Conservation (phyloP, 176 grass and related monocot genomes). For the Pontederia paniculata region DNA sequence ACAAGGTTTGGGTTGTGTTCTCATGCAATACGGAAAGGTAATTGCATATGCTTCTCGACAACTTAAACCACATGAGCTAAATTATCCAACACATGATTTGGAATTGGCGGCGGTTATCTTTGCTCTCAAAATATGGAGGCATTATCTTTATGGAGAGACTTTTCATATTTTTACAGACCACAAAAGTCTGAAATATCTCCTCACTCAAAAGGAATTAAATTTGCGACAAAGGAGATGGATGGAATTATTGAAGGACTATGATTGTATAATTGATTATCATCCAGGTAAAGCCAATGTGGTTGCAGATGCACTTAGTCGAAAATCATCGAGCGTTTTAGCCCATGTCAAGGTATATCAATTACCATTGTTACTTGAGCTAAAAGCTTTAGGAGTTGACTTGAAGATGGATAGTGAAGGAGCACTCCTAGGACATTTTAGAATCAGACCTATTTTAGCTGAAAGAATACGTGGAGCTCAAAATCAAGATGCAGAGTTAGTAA, state of each 20-base stretch:
- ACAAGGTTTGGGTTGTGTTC: not conserved
- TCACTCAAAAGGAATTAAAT: not conserved
- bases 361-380: not conserved
- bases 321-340: not conserved
- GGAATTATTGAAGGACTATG: not conserved
- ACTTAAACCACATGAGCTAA: not conserved
- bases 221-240: not conserved
- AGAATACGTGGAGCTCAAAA: not conserved
- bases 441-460: not conserved
- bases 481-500: not conserved
- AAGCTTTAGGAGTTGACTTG: not conserved
- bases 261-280: not conserved
- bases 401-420: not conserved
- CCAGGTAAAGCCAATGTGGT: slow-evolving; percentile 4
- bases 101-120: not conserved
- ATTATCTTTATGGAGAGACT: not conserved
- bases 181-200: slow-evolving; percentile 11
- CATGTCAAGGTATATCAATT: not conserved
- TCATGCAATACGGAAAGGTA: not conserved
- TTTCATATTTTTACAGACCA: not conserved
- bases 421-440: not conserved
- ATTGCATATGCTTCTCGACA: not conserved
- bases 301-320: not conserved
- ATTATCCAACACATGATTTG: not conserved
- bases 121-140: not conserved